Evolutionary conservation across 2,329 filamentous ascomycete genomes (phyloP), one percentile per base, ranked within the genome.

Genomic region (Penicillium concentricum): DNA sequence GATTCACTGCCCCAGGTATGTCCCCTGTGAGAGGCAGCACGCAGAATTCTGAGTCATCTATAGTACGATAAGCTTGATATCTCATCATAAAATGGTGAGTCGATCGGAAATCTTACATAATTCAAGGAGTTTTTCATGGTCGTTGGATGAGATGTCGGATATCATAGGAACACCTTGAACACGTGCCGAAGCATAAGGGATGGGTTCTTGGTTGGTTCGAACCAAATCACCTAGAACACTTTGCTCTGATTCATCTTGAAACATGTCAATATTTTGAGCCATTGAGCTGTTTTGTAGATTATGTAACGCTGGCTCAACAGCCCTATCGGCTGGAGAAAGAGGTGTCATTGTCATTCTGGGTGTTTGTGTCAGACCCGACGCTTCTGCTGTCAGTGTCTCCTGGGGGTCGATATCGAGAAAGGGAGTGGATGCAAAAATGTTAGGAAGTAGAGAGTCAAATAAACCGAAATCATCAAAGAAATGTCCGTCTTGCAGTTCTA

Each of bases 11-110:
- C 24, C 42, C 42, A 12, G 62, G 53, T 30, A 68, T 69, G 51
- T 74, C 72, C 10, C 62, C 60, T 0, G 72, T 75, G 8, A 74
- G 42, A 0, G 72, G 72, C 18, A 72, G 57, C 12, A 73, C 55
- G 42, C 72, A 74, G 35, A 72, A 72, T 24, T 74, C 72, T 37
- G 68, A 60, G 49, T 75, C 70, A 54, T 74, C 72, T 74, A 46
- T 12, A 4, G 3, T 6, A 6, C 18, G 22, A 38, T 50, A 20
- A 49, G 30, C 47, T 2, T n/a, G 8, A 16, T 24, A 15, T 13
- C 16, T 26, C 13, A 18, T 30, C 3, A 12, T 15, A 15, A 22
- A 18, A 16, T 12, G 7, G 8, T 4, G 16, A 13, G 15, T 13
- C n/a, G 8, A 18, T 22, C 9, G 37, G 20, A 18, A 30, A 7